Conservation (phyloP, 176 grass and related monocot genomes). For the Bothriochloa decipiens region DNA sequence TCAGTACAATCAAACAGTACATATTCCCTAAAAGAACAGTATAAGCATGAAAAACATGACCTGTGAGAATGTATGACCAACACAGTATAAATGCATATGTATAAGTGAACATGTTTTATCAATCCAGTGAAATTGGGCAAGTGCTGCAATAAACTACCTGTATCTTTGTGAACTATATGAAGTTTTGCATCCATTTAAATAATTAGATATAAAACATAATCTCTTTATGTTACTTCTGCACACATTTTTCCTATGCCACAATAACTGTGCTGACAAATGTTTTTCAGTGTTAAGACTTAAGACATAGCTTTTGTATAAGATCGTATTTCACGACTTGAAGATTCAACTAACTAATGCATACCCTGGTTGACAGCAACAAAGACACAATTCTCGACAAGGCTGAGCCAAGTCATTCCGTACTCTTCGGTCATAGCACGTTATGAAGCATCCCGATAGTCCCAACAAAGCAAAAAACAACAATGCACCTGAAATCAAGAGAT, state of each 20-base stretch:
- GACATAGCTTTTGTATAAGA: not conserved
- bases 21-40: no score
- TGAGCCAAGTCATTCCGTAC: conserved; percentile 91
- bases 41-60: not conserved
- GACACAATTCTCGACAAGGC: conserved; percentile 94
- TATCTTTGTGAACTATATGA: not conserved
- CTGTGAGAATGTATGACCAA: not conserved
- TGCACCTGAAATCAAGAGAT: conserved; percentile 63
- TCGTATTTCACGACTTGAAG: not conserved
- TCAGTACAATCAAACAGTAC: not conserved
- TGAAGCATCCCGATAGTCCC: conserved; percentile 93
- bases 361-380: conserved; percentile 99
- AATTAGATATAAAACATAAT: not conserved
- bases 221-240: not conserved
- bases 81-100: not conserved
- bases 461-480: conserved; percentile 93
- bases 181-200: not conserved
- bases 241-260: not conserved
- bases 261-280: not conserved
- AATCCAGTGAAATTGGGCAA: not conserved
- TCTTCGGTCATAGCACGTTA: conserved; percentile 96
- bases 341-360: conserved; percentile 39
- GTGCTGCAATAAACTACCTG: not conserved
- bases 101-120: not conserved
- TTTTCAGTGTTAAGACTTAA: not conserved